A percentile compares a stretch with the other conserved stretches of the same genome.
Evolutionary conservation across 2,329 filamentous ascomycete species (phyloP).

Genomic region (Alternaria ethzedia): DNA sequence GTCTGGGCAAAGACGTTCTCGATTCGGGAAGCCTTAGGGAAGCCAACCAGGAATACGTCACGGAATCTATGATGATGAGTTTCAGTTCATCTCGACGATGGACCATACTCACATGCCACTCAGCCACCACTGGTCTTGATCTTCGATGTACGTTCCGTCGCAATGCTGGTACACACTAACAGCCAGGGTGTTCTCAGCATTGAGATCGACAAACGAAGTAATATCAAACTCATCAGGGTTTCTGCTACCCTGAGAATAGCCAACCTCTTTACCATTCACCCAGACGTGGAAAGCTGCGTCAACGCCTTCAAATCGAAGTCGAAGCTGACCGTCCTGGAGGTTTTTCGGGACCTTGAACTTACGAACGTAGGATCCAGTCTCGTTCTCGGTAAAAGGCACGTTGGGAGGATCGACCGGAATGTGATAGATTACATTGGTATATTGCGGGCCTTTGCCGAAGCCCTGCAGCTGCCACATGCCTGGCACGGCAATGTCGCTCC

Average conservation of each 20-base stretch:
- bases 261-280: conserved; percentile 68
- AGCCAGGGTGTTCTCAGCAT: conserved; percentile 61
- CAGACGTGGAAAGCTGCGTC: conserved; percentile 74
- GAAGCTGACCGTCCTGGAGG: conserved; percentile 62
- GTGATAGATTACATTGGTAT: conserved; percentile 72
- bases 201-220: conserved; percentile 56
- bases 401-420: conserved; percentile 70
- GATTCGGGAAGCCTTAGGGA: conserved; percentile 59
- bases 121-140: conserved; percentile 73
- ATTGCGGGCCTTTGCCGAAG: conserved; percentile 67
- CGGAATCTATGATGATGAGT: conserved; percentile 63
- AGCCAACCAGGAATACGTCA: conserved; percentile 67
- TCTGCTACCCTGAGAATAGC: conserved; percentile 72
- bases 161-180: conserved; percentile 75
- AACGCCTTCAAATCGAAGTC: conserved; percentile 73
- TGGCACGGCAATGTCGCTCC: conserved; percentile 65
- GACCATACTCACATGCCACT: conserved; percentile 54
- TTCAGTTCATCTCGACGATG: neutral
- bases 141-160: conserved; percentile 73
- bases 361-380: conserved; percentile 67
- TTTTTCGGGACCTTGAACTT: conserved; percentile 60
- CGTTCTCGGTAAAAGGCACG: conserved; percentile 66
- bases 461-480: conserved; percentile 75
- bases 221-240: conserved; percentile 76
- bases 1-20: conserved; percentile 66